Conservation (phyloP, 2,329 filamentous ascomycete species). For the Phialophora macrospora region DNA sequence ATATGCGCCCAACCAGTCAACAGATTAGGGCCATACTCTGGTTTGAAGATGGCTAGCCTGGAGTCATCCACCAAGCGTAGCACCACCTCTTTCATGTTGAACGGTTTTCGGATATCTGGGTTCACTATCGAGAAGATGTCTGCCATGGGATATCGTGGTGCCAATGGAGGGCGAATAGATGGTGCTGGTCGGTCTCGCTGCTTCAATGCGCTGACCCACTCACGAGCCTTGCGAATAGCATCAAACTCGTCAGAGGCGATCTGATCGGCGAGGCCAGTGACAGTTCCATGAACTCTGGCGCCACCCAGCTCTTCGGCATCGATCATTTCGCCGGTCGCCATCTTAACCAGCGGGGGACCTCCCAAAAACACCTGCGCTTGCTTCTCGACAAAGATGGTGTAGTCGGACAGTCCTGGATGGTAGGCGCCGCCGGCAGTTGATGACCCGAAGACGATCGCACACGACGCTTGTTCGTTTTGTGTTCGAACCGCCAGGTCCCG, state of each 20-base stretch:
- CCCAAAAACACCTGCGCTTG: conserved; percentile 54
- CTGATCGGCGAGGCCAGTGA: conserved; percentile 53
- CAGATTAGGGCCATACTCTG: conserved; percentile 48
- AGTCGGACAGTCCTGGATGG: conserved; percentile 50
- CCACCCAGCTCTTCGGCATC: conserved; percentile 52
- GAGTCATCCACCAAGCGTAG: conserved; percentile 52
- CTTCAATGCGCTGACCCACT: conserved; percentile 44
- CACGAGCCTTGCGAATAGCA: conserved; percentile 48
- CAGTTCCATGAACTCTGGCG: conserved; percentile 48
- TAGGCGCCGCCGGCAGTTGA: conserved; percentile 53
- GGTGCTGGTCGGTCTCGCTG: conserved; percentile 10
- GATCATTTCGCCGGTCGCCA: conserved; percentile 54
- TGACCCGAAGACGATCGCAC: conserved; percentile 53
- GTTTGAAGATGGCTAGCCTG: conserved; percentile 49
- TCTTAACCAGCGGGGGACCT: conserved; percentile 54
- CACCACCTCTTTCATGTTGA: conserved; percentile 49
- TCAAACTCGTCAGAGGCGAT: conserved; percentile 53
- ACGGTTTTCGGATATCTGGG: conserved; percentile 49
- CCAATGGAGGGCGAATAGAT: conserved; percentile 22
- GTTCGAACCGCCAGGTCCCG: conserved; percentile 49
- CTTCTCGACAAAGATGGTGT: conserved; percentile 51
- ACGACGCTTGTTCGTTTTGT: conserved; percentile 48
- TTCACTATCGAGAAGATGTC: conserved; percentile 48
- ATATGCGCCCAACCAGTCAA: conserved; percentile 51
- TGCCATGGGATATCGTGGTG: conserved; percentile 45